Base-by-base conservation (phyloP, 2,329 filamentous ascomycete genomes). In the Pleurostoma richardsiae region DNA sequence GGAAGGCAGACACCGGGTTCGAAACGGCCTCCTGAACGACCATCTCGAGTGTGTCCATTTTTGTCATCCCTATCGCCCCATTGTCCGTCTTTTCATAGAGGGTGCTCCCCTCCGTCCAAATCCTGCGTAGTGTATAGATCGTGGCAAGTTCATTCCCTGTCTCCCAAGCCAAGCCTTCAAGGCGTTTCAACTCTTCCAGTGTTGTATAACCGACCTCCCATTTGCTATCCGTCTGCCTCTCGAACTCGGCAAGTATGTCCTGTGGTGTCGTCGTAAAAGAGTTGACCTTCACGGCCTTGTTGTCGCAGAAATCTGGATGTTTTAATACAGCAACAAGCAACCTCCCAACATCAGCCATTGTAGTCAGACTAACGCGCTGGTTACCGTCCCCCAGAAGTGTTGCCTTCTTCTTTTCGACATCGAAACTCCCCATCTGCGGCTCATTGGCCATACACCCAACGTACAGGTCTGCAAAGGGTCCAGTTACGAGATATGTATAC, bases 401-500 rank as follows among this genome's bases (percentile, higher is more conserved):
- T 1, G 78, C 77, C 40, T 63, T 72, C 48, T 69, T 72, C 0
- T 47, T 59, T 50, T 68, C 62, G 1, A 76, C 71, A 59, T 82
- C 69, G 54, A 75, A 82, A 1, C 63, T 64, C 3, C 78, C 77
- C 3, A 65, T 60, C 29, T 62, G 56, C 19, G 56, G 53, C 6
- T 64, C 55, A 0, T 36, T 36, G 8, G 33, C 33, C 33, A 36
- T 36, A 2, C n/a, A 8, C 8, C 33, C 33, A 36, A 82, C 62
- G 60, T 72, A 83, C 52, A 80, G 64, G 49, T 82, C 80, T 5
- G 73, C 71, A 53, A 80, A 84, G 0, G 81, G 81, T 0, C 81
- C 81, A 0, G 80, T 83, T 10, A 84, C 80, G 3, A 84, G 65
- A 57, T 81, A 83, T 0, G 81, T 83, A 50, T 77, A 71, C 29